These are phyloP conservation scores for Auriculariales sp. DNA, from an alignment of 768 basidiomycete genomes.

Conservation along the genomic window DNA sequence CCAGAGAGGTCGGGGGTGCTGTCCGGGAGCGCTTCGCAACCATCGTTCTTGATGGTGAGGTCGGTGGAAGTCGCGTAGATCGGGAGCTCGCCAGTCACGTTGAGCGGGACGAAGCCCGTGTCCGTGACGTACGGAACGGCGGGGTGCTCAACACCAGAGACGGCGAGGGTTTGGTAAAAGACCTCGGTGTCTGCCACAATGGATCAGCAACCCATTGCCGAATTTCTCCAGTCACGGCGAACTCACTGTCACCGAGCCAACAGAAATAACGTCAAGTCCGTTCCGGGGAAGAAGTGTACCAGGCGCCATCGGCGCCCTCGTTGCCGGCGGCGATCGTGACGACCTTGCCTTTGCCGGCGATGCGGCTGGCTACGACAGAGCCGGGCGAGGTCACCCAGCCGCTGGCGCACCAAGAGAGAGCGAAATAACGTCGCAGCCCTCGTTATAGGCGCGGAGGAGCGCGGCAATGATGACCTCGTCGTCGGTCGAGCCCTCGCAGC, in stretches of 20 bases:
- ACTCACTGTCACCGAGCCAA: slow-evolving; percentile 13
- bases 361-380: slow-evolving; percentile 17
- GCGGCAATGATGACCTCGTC: slow-evolving; percentile 18
- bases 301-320: slow-evolving; percentile 17
- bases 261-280: slow-evolving; percentile 16
- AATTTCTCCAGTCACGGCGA: slow-evolving; percentile 14
- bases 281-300: slow-evolving; percentile 18
- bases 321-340: slow-evolving; percentile 21
- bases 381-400: slow-evolving; percentile 19
- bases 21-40: slow-evolving; percentile 17
- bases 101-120: slow-evolving; percentile 9
- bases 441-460: slow-evolving; percentile 7
- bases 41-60: slow-evolving; percentile 14
- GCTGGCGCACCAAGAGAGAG: slow-evolving; percentile 17
- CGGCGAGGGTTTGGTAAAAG: not conserved
- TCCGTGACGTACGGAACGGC: slow-evolving; percentile 1
- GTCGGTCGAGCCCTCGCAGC: slow-evolving; percentile 10
- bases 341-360: slow-evolving; percentile 16
- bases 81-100: slow-evolving; percentile 14
- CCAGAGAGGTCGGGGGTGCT: slow-evolving; percentile 15
- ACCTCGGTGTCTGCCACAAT: not conserved
- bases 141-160: slow-evolving; percentile 8
- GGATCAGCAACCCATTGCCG: too few relatives aligned
- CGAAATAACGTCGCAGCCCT: slow-evolving; percentile 15
- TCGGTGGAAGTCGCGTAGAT: slow-evolving; percentile 19